Evolutionary conservation across 2,329 filamentous ascomycete genomes (phyloP).

Genomic region (Microdochium trichocladiopsis): DNA sequence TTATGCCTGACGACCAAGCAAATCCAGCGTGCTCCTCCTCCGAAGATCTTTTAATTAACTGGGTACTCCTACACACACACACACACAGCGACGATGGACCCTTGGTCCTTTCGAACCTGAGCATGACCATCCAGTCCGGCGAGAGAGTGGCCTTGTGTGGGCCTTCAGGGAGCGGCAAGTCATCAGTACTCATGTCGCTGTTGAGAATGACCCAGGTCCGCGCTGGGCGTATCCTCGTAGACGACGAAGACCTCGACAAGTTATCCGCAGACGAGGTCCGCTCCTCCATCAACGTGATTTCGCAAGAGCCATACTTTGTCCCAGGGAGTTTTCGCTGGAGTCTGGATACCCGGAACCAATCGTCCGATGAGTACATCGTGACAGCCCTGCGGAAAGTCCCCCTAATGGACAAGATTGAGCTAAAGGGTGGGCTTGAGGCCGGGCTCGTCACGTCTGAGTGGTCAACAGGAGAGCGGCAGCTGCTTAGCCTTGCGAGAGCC

Average conservation of each 20-base stretch:
- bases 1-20: neutral
- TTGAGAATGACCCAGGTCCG: slow-evolving; percentile 6
- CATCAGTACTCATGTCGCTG: slow-evolving; percentile 6
- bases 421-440: neutral
- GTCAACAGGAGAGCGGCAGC: neutral
- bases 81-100: too few relatives aligned
- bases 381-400: too few relatives aligned
- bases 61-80: too few relatives aligned
- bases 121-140: neutral
- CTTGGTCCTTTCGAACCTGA: too few relatives aligned
- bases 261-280: slow-evolving; percentile 4
- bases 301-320: slow-evolving; percentile 8
- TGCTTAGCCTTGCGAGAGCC: neutral
- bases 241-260: slow-evolving; percentile 6
- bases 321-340: slow-evolving; percentile 3
- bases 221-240: slow-evolving; percentile 5
- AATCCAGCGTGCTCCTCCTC: too few relatives aligned
- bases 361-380: too few relatives aligned
- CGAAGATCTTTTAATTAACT: too few relatives aligned
- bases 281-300: slow-evolving; percentile 6
- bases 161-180: slow-evolving; percentile 8
- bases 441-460: neutral
- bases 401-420: neutral
- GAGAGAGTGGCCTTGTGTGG: slow-evolving; percentile 5
- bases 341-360: neutral